Evolutionary conservation across 176 grass and related monocot genomes (phyloP), one percentile per base, ranked within the genome.

Genomic region (Lolium rigidum): DNA sequence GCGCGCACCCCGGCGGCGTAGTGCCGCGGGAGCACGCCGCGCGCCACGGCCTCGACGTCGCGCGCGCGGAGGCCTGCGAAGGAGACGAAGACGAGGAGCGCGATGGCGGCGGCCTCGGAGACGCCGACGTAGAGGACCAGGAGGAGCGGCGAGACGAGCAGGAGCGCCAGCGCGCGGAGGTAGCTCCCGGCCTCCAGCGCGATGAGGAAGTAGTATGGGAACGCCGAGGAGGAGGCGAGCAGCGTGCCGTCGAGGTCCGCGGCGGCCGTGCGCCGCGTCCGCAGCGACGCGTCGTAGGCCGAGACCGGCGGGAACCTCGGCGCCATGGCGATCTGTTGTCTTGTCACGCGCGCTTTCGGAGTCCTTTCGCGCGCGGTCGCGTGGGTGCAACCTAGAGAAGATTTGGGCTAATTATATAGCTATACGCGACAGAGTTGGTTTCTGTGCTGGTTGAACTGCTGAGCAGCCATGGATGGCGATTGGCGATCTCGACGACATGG

Each of bases 201-300:
- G 2, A 98, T 57, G 7, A 98, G 82, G 77, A 98, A 98, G 88
- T 95, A 98, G 94, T 95, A 98, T 0, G 97, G 97, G 90, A 98
- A 98, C 56, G 92, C 91, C 3, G 90, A 92, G 0, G 93, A 91
- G 9, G 97, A 95, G 3, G 72, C 90, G 0, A 98, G 87, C 13
- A 98, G 90, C 74, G 93, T 98, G 9, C 93, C 96, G 70, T 98
- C 97, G 7, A 98, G 92, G 81, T 98, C 97, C 0, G 94, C 88
- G 0, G 97, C 94, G 0, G 41, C 91, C 0, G 93, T 92, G 14
- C 83, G 85, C 7, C 83, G 76, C 12, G 3, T 22, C 0, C 64
- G 1, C 7, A 44, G 10, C 3, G 84, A 6, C 26, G 83, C 11
- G 65, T 86, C 72, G 82, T 80, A 98, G n/a, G 15, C 25, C 3